phyloP scores from a whole-genome alignment of 2,329 filamentous ascomycete genomes.

The Parafenestella ontariensis region DNA sequence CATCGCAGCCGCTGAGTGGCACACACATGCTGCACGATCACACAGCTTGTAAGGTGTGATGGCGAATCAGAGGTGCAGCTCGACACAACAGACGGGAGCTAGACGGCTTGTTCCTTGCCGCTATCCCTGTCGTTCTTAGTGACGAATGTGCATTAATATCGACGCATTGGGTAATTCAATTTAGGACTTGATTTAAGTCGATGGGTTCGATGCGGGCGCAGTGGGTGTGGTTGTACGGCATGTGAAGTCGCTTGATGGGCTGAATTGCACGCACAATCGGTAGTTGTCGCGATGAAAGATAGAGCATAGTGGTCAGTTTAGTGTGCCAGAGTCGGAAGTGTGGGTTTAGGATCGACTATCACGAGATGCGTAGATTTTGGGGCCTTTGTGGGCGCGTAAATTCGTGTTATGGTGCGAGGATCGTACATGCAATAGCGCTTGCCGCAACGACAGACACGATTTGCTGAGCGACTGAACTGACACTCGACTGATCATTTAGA shows the following conservation, averaged over 20 bases:
- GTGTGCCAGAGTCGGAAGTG: background rate
- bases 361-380: constrained; percentile 22
- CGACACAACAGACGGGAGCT: constrained; percentile 17
- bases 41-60: constrained; percentile 30
- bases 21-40: constrained; percentile 38
- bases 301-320: no score
- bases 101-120: constrained; percentile 23
- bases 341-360: constrained; percentile 4
- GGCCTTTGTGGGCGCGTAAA: constrained; percentile 37
- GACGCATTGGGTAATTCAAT: constrained; percentile 22
- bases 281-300: background rate
- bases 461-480: constrained; percentile 13
- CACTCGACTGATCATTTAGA: constrained; percentile 2
- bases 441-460: constrained; percentile 3
- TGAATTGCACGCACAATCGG: background rate
- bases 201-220: background rate
- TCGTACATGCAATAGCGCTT: constrained; percentile 30
- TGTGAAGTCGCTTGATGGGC: background rate
- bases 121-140: constrained; percentile 13
- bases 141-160: constrained; percentile 21
- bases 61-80: constrained; percentile 30
- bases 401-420: constrained; percentile 27
- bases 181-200: constrained; percentile 9
- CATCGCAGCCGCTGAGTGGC: constrained; percentile 43
- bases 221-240: constrained; percentile 9